A percentile compares a stretch with the other conserved stretches of the same genome.
Evolutionary conservation across 805 yeast species (phyloP).

Genomic region (Candida xiaguanensis): DNA sequence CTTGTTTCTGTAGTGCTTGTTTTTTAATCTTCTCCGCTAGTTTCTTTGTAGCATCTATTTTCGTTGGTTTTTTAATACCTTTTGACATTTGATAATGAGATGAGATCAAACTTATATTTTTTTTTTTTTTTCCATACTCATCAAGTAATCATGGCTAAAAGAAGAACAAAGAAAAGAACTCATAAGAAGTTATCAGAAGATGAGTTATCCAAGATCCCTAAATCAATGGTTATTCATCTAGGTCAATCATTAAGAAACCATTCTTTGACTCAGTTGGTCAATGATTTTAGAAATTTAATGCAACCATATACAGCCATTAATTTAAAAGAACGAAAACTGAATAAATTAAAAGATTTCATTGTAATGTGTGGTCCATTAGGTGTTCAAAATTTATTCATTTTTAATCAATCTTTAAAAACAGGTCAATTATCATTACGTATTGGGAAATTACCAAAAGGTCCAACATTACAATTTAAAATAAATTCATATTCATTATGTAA

Average conservation of each 20-base stretch:
- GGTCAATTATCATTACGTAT: slow-evolving; percentile 82
- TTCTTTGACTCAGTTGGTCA: slow-evolving; percentile 77
- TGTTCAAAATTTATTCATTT: slow-evolving; percentile 81
- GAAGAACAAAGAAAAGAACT: slow-evolving; percentile 75
- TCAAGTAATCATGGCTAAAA: slow-evolving; percentile 31
- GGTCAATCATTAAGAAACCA: slow-evolving; percentile 77
- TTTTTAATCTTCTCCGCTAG: slow-evolving; percentile 53
- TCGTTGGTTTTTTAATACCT: slow-evolving; percentile 14
- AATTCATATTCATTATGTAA: slow-evolving; percentile 73
- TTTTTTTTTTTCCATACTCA: slow-evolving; percentile 1
- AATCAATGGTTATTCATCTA: slow-evolving; percentile 89
- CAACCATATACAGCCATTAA: slow-evolving; percentile 95
- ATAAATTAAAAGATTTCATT: slow-evolving; percentile 86
- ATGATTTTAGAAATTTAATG: slow-evolving; percentile 86
- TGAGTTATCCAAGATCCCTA: slow-evolving; percentile 71
- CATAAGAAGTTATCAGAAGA: slow-evolving; percentile 66
- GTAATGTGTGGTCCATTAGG: slow-evolving; percentile 99
- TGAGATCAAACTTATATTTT: slow-evolving; percentile 1
- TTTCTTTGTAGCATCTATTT: slow-evolving; percentile 36
- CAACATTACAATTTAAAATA: slow-evolving; percentile 82
- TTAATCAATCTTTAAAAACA: slow-evolving; percentile 72
- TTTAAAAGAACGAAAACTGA: slow-evolving; percentile 79
- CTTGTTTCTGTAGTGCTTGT: slow-evolving; percentile 26
- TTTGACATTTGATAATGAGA: slow-evolving; percentile 7
- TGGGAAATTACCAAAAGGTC: slow-evolving; percentile 90